Conservation (phyloP, 371 early-diverging fungal genomes). For the Lichtheimia hyalospora region DNA sequence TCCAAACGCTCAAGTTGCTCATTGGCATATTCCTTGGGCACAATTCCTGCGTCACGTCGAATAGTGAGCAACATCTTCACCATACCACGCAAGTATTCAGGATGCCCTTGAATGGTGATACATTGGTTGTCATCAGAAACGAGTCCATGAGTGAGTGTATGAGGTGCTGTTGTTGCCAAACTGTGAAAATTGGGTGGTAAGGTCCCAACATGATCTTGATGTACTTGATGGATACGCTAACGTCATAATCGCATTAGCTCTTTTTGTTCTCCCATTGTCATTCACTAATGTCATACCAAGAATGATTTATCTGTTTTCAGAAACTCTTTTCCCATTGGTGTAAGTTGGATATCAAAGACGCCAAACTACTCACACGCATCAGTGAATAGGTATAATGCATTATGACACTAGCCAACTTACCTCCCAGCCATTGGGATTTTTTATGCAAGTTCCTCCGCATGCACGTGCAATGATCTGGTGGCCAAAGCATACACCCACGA, state of each 20-base stretch:
- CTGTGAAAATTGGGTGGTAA: slow-evolving; percentile 54
- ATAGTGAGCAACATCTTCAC: slow-evolving; percentile 40
- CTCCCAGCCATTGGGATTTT: slow-evolving; percentile 73
- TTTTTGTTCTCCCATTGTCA: background rate
- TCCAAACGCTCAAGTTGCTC: slow-evolving; percentile 13
- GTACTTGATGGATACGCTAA: slow-evolving; percentile 64
- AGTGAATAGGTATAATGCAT: too few relatives aligned
- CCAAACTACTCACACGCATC: slow-evolving; percentile 36
- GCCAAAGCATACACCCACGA: slow-evolving; percentile 76
- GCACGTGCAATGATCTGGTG: slow-evolving; percentile 77
- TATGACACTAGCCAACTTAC: slow-evolving; percentile 23
- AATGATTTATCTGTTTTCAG: slow-evolving; percentile 25
- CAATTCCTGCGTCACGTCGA: slow-evolving; percentile 21
- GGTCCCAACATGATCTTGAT: slow-evolving; percentile 64
- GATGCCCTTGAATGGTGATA: slow-evolving; percentile 82
- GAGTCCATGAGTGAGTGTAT: slow-evolving; percentile 42
- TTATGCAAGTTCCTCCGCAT: slow-evolving; percentile 53
- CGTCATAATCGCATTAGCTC: background rate
- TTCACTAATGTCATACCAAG: slow-evolving; percentile 21
- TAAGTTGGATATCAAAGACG: slow-evolving; percentile 35
- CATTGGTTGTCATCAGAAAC: slow-evolving; percentile 55
- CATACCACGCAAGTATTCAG: slow-evolving; percentile 63
- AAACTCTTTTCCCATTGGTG: slow-evolving; percentile 37
- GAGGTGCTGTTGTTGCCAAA: slow-evolving; percentile 47
- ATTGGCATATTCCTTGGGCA: slow-evolving; percentile 21